Conservation (phyloP, 805 yeast genomes). For the Nakazawaea ernobii region DNA sequence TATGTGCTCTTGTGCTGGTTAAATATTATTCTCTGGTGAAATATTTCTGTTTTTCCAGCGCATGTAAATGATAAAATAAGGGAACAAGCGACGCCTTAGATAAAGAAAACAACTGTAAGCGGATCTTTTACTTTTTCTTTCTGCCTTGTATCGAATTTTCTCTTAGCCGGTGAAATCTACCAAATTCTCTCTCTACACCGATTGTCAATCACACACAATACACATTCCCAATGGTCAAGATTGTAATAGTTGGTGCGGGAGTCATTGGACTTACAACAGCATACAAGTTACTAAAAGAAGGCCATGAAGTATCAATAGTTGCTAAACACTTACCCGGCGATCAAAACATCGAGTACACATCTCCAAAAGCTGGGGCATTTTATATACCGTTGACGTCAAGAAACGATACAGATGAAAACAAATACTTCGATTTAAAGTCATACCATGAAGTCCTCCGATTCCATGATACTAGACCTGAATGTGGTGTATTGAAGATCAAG, state of each 20-base stretch:
- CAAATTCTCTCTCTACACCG: background rate
- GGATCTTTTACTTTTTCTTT: too few species aligned
- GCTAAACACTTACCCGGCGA: slow-evolving; percentile 23
- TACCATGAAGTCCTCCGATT: slow-evolving; percentile 42
- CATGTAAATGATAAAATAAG: background rate
- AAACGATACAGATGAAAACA: slow-evolving; percentile 27
- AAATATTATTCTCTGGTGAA: too few species aligned
- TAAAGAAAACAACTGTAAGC: too few species aligned
- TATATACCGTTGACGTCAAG: slow-evolving; percentile 56
- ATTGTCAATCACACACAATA: background rate
- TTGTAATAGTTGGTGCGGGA: slow-evolving; percentile 49
- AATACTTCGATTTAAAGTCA: slow-evolving; percentile 38
- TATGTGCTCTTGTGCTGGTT: background rate
- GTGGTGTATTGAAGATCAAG: slow-evolving; percentile 36
- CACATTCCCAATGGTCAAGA: slow-evolving; percentile 9
- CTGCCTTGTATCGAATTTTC: too few species aligned
- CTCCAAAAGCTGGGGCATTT: slow-evolving; percentile 71
- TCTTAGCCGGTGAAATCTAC: too few species aligned
- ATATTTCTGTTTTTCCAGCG: too few species aligned
- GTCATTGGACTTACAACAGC: slow-evolving; percentile 53
- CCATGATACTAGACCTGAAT: slow-evolving; percentile 39
- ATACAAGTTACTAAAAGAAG: slow-evolving; percentile 29
- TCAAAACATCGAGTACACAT: slow-evolving; percentile 44
- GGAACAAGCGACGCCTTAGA: background rate
- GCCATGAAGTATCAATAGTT: slow-evolving; percentile 35